Conservation (phyloP, 805 yeast genomes). For the Kazachstania bromeliacearum region DNA sequence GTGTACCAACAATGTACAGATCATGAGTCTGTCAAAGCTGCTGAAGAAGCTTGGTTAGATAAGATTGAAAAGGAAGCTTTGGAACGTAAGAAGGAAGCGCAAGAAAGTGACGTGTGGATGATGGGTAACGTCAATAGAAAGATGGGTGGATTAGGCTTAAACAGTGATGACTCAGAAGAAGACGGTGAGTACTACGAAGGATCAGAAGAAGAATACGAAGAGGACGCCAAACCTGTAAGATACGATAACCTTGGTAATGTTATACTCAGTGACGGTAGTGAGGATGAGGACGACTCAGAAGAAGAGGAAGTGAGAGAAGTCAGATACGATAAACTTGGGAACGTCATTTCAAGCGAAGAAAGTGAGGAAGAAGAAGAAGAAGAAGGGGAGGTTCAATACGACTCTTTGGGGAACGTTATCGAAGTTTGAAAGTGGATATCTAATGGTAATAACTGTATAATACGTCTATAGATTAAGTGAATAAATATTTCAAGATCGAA, state of each 20-base stretch:
- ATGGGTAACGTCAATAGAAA: constrained; percentile 66
- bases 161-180: constrained; percentile 14
- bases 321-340: constrained; percentile 18
- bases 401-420: constrained; percentile 14
- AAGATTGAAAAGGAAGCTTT: constrained; percentile 56
- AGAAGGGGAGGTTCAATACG: constrained; percentile 18
- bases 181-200: constrained; percentile 10
- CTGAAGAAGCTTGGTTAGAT: constrained; percentile 68
- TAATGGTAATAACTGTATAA: constrained; percentile 2
- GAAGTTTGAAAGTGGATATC: neutral
- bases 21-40: constrained; percentile 57
- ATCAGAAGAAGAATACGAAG: constrained; percentile 15
- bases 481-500: too few relatives aligned
- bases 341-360: constrained; percentile 13
- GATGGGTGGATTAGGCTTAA: constrained; percentile 6
- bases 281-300: constrained; percentile 19
- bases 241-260: constrained; percentile 19
- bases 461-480: too few relatives aligned
- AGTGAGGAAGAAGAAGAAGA: constrained; percentile 20
- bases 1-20: constrained; percentile 76
- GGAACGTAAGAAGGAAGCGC: constrained; percentile 47
- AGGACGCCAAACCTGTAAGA: constrained; percentile 5
- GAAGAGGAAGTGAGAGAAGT: constrained; percentile 6
- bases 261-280: constrained; percentile 19
- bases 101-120: constrained; percentile 60